Evolutionary conservation across 164 flowering plant species (phyloP), one percentile per base, ranked within the genome.

Genomic region (Magnolia sinica): DNA sequence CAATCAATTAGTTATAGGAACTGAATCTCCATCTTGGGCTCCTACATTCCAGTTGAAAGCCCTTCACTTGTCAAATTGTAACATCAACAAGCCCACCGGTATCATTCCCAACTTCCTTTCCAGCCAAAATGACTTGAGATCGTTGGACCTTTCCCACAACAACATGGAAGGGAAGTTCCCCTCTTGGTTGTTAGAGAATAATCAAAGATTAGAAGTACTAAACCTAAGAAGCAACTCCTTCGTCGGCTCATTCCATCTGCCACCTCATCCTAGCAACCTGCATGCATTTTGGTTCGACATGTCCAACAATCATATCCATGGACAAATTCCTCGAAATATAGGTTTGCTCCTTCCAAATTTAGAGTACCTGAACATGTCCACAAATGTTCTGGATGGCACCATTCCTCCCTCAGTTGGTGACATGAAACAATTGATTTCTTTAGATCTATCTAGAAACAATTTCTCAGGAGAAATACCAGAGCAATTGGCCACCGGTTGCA

Each of bases 401-500:
- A 74, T 79, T 22, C 82, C 80, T 29, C 27, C 76, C 23, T 82
- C 83, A 5, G 0, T 83, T 0, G 80, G 80, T 13, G 31, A 73
- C 1, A 68, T 83, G 77, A 71, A 20, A 6, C 1, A 1, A 0
- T 67, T 83, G n/a, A 0, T 3, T 0, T 0, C 3, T 4, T 59
- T 83, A 20, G 85, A 83, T 22, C 70, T 81, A 37, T 83, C 83
- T 4, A 71, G 11, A 37, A 83, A 83, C 70, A 68, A 23, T 4
- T 83, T 83, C 1, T 64, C 67, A 0, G 80, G 83, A 45, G 78
- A 76, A 20, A 7, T 80, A 37, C 83, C 81, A 1, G 49, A 68
- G 19, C 19, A 51, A 0, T 51, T 78, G 19, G 29, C 23, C 10
- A 27, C 11, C 2, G 74, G 81, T 55, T 81, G 79, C 61, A 1